Evolutionary conservation across 495 filamentous ascomycete species (phyloP), one percentile per base, ranked within the genome.

Genomic region (Penicillium alfredii): DNA sequence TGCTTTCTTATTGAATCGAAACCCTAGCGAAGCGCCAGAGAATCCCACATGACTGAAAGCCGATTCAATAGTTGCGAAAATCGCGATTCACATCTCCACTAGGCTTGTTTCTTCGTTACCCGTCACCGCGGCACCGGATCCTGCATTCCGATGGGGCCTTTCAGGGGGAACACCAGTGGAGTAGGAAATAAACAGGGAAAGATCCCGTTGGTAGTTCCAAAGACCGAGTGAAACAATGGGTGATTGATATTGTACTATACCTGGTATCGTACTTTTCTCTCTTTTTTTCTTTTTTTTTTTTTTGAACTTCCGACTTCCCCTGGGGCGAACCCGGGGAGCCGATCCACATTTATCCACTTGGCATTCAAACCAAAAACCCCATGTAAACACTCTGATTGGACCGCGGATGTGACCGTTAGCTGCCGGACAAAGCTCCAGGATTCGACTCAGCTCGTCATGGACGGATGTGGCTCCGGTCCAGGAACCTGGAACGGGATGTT

Each of bases 91-190:
- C 27, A 38, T 43, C 49, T 44, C 33, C 45, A 38, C 41, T 45
- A 38, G 39, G 38, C 33, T 32, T 22, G 42, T 32, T 39, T 31
- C 44, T 53, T 55, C n/a, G 30, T 36, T 51, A 62, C 58, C 58
- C 60, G 55, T 59, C 62, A 53, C 53, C 60, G 60, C 58, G 60
- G 60, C 60, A 61, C 49, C 55, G 56, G 60, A 52, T 55, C 46
- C 33, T 49, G 47, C 48, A 43, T 63, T 60, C 62, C 60, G 62
- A 47, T 60, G n/a, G n/a, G n/a, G n/a, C n/a, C n/a, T n/a, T n/a
- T n/a, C n/a, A n/a, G n/a, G n/a, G n/a, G n/a, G n/a, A n/a, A n/a
- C n/a, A n/a, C n/a, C n/a, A n/a, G n/a, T n/a, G n/a, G n/a, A n/a
- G n/a, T n/a, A n/a, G n/a, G n/a, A n/a, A n/a, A n/a, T n/a, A n/a